Evolutionary conservation across 2,329 filamentous ascomycete species (phyloP), one percentile per base, ranked within the genome.

Genomic region (Alternaria burnsii): DNA sequence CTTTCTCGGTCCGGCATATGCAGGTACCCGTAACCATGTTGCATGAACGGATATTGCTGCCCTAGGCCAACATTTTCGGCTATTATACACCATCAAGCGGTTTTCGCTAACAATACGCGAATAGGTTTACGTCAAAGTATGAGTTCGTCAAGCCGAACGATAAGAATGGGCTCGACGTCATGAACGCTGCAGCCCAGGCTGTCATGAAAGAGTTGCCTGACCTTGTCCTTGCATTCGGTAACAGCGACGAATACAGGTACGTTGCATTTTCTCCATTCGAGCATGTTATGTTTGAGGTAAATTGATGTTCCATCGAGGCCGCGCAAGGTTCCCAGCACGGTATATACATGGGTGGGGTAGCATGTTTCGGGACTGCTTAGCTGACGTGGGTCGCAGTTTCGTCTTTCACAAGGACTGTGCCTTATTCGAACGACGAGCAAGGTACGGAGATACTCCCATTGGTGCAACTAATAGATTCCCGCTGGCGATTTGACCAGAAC

Each of bases 111-210:
- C 52, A 26, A 43, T 20, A 50, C 12, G 34, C 51, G 38, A 36
- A 32, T 63, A 96, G 92, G 73, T 88, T 97, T 70, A 94, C 92
- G 62, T 85, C 88, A 63, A 92, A 91, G 78, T 95, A 98, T 80
- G 82, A 82, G 22, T 98, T 98, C 74, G 85, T 89, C 70, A 99
- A 98, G 80, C 95, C 95, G 40, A 99, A 98, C 79, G 95, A 99
- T 78, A 85, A 85, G 41, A 87, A 92, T 66, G 95, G 94, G 0
- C 82, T 98, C 12, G 88, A 96, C 77, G 88, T 99, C 67, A 98
- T 99, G 94, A 99, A 99, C 73, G 88, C 88, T 1, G 93, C 93
- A 2, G 95, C 95, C n/a, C 87, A 88, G 61, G 90, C 90, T 6
- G 92, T 97, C 47, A 88, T 97, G 81, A 87, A 86, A 64, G 91